phyloP scores from a whole-genome alignment of 257 asterid species.

The Solanum rostratum region DNA sequence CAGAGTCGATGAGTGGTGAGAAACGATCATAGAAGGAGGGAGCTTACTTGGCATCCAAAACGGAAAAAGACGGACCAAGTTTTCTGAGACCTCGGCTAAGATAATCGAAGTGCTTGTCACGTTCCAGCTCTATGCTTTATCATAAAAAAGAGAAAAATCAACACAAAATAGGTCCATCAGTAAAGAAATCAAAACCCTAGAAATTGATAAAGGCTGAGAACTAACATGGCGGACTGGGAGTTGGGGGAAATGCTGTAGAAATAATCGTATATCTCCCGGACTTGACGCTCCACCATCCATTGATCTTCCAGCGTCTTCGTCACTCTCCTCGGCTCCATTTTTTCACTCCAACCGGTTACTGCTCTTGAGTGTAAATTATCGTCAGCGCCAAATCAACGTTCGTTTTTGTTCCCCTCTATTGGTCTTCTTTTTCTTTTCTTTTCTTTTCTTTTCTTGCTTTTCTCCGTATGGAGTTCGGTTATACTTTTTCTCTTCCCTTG shows the following conservation, averaged over 20 bases:
- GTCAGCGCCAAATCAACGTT: not conserved
- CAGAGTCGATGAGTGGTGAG: not conserved
- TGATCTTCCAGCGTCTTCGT: conserved; percentile 73
- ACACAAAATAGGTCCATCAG: not conserved
- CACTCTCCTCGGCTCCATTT: conserved; percentile 29
- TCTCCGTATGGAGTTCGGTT: not conserved
- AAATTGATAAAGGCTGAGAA: not conserved
- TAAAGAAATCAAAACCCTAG: conserved; percentile 19
- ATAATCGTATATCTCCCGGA: conserved; percentile 35
- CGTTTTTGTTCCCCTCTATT: not conserved
- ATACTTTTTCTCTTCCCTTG: not conserved
- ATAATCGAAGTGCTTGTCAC: conserved; percentile 65
- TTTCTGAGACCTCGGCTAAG: conserved; percentile 48
- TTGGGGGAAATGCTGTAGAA: conserved; percentile 56
- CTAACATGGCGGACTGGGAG: conserved; percentile 56
- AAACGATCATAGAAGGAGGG: not conserved
- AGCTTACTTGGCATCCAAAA: conserved; percentile 85
- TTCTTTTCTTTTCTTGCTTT: not conserved
- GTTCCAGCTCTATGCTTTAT: conserved; percentile 53
- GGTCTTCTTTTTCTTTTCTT: not conserved
- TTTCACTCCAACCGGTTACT: not conserved
- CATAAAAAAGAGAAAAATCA: not conserved
- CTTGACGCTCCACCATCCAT: conserved; percentile 59
- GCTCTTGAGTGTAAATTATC: not conserved
- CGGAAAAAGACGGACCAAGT: conserved; percentile 51